Percentiles rank a stretch among this genome's conserved stretches.
Evolutionary conservation across 2,329 filamentous ascomycete genomes (phyloP).

Genomic region (Fusarium torreyae): DNA sequence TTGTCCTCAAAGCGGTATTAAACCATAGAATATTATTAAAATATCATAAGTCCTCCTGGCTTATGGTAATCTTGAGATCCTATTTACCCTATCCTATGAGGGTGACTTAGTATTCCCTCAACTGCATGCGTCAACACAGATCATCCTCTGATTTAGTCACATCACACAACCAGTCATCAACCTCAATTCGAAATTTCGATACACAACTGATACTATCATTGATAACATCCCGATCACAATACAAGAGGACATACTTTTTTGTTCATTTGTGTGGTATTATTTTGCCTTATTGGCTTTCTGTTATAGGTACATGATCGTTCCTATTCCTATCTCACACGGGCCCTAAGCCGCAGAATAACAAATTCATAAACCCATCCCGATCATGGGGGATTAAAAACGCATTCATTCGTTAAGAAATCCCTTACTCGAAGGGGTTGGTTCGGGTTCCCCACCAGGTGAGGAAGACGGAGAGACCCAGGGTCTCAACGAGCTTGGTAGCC

Average conservation of each 20-base stretch:
- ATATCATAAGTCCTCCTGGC: too few species aligned
- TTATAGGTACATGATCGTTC: slow-evolving; percentile 40
- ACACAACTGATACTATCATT: neutral
- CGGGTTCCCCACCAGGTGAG: slow-evolving; percentile 98
- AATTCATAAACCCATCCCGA: slow-evolving; percentile 37
- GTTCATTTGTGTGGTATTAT: slow-evolving; percentile 43
- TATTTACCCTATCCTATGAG: too few species aligned
- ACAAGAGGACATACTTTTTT: neutral
- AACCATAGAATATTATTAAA: too few species aligned
- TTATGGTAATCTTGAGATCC: too few species aligned
- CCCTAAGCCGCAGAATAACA: slow-evolving; percentile 30
- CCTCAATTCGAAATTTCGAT: neutral
- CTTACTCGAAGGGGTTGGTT: slow-evolving; percentile 90
- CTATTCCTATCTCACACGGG: slow-evolving; percentile 41
- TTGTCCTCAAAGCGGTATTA: too few species aligned
- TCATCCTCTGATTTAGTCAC: too few species aligned
- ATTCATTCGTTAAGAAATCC: slow-evolving; percentile 29
- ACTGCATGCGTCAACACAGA: too few species aligned
- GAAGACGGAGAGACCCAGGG: slow-evolving; percentile 90
- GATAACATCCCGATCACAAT: neutral
- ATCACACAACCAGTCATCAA: neutral
- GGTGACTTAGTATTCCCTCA: too few species aligned
- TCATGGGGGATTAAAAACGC: slow-evolving; percentile 27
- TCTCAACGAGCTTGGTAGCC: slow-evolving; percentile 90
- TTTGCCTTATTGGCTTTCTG: slow-evolving; percentile 39